Evolutionary conservation across 78 protist species (phyloP).

Genomic region (Dictyostelium discoideum): dicty_2.7 NC_007090.3:2213001-2213500

Average conservation of each 20-base stretch:
- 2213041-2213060: background rate
- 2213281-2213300: background rate
- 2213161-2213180: background rate
- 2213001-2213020: background rate
- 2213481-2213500: no score
- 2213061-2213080: conserved; percentile 6
- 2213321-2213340: background rate
- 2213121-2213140: background rate
- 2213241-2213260: no score
- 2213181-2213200: background rate
- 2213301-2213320: background rate
- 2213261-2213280: background rate
- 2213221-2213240: no score
- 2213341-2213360: background rate
- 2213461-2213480: no score
- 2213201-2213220: background rate
- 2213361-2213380: background rate
- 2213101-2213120: background rate
- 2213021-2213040: background rate
- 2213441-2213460: no score
- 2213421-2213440: background rate
- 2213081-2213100: background rate
- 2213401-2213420: background rate
- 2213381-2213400: background rate
- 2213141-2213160: background rate